Conservation (phyloP, 2,329 filamentous ascomycete genomes). For the Nigrospora sphaerica region DNA sequence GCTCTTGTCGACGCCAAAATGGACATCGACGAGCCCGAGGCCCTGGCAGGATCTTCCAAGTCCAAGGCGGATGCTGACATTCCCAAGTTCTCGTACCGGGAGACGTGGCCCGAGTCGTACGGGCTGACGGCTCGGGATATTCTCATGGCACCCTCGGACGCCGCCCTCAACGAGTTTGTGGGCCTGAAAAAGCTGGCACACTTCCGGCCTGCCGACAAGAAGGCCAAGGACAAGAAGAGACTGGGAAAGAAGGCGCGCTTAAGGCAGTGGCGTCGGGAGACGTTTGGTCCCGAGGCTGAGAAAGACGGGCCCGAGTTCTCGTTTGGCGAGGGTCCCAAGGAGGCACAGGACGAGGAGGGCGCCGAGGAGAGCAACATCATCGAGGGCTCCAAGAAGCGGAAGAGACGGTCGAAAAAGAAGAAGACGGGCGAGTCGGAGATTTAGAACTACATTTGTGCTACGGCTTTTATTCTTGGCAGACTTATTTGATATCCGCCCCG, state of each 20-base stretch:
- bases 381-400: conserved; percentile 25
- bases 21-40: conserved; percentile 61
- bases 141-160: conserved; percentile 77
- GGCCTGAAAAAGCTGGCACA: conserved; percentile 91
- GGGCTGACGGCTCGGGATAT: conserved; percentile 88
- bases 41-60: conserved; percentile 31
- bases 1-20: conserved; percentile 77
- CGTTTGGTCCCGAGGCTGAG: conserved; percentile 54
- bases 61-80: conserved; percentile 8
- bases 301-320: conserved; percentile 49
- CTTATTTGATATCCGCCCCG: too few relatives aligned
- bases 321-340: conserved; percentile 33
- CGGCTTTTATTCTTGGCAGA: too few relatives aligned
- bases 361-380: conserved; percentile 22
- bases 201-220: conserved; percentile 84
- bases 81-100: conserved; percentile 78
- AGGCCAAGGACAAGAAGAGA: conserved; percentile 78
- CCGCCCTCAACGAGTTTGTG: conserved; percentile 79
- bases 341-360: conserved; percentile 15
- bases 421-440: conserved; percentile 6
- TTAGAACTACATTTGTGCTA: too few relatives aligned
- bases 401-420: conserved; percentile 22
- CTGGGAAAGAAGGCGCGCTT: conserved; percentile 89
- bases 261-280: conserved; percentile 71
- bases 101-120: conserved; percentile 84